phyloP scores from a whole-genome alignment of 768 basidiomycete genomes.

The Podaxis mareebaensis region DNA sequence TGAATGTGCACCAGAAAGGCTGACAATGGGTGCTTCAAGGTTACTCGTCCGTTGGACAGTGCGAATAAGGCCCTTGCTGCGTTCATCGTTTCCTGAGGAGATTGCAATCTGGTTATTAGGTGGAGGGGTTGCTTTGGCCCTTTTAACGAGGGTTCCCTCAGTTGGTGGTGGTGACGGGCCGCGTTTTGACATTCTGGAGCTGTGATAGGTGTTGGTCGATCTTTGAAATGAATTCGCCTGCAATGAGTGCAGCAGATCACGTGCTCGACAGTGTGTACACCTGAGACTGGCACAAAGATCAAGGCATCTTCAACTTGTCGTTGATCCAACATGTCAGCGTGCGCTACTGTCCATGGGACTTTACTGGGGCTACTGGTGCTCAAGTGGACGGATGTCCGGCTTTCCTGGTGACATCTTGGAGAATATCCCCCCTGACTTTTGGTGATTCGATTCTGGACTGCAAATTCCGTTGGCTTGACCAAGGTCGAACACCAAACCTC shows the following conservation, averaged over 20 bases:
- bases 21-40: slow-evolving; percentile 92
- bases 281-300: too few species aligned
- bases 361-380: too few species aligned
- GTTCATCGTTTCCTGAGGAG: slow-evolving; percentile 71
- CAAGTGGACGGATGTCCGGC: too few species aligned
- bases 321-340: too few species aligned
- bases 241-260: not conserved
- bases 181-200: slow-evolving; percentile 68
- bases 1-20: slow-evolving; percentile 82
- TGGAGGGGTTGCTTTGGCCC: slow-evolving; percentile 51
- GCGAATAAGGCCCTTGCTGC: slow-evolving; percentile 77
- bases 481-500: too few species aligned
- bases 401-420: too few species aligned
- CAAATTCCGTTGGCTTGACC: too few species aligned
- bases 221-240: not conserved
- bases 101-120: slow-evolving; percentile 71
- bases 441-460: too few species aligned
- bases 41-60: slow-evolving; percentile 90
- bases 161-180: slow-evolving; percentile 53
- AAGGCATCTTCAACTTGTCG: too few species aligned
- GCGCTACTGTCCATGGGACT: too few species aligned
- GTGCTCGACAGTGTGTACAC: not conserved
- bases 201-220: not conserved
- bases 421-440: too few species aligned
- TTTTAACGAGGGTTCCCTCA: slow-evolving; percentile 56